Evolutionary conservation across 495 filamentous ascomycete genomes (phyloP).

Genomic region (Neurospora sp.): DNA sequence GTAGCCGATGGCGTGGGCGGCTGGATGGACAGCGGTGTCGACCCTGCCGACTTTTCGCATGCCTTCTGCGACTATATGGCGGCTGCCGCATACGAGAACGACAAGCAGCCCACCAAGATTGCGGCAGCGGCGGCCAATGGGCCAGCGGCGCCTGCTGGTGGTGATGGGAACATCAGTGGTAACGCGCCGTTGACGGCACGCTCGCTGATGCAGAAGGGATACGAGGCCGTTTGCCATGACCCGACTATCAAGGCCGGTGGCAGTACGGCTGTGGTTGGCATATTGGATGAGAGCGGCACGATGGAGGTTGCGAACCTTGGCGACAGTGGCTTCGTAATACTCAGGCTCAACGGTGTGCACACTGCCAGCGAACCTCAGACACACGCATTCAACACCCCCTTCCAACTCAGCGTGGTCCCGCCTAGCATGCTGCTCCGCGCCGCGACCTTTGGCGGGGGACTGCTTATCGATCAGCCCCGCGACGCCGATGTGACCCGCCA

Average conservation of each 20-base stretch:
- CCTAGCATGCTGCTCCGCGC: slow-evolving; percentile 64
- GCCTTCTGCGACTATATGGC: slow-evolving; percentile 91
- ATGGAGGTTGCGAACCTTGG: slow-evolving; percentile 91
- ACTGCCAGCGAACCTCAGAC: slow-evolving; percentile 78
- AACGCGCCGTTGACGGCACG: slow-evolving; percentile 43
- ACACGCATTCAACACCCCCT: slow-evolving; percentile 96
- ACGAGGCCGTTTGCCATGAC: slow-evolving; percentile 68
- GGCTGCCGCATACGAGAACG: slow-evolving; percentile 48
- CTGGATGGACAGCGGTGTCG: slow-evolving; percentile 82
- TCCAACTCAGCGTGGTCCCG: slow-evolving; percentile 84
- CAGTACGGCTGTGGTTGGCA: slow-evolving; percentile 78
- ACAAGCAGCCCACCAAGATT: slow-evolving; percentile 9
- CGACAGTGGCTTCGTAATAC: slow-evolving; percentile 87
- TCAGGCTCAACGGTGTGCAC: slow-evolving; percentile 74
- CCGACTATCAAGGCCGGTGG: slow-evolving; percentile 66
- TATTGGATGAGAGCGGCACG: slow-evolving; percentile 56
- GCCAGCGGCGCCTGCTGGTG: slow-evolving; percentile 9
- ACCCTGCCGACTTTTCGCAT: slow-evolving; percentile 92
- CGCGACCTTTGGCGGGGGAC: slow-evolving; percentile 69
- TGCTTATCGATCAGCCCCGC: slow-evolving; percentile 66
- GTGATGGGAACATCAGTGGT: not conserved
- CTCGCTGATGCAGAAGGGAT: slow-evolving; percentile 70
- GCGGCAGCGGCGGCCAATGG: slow-evolving; percentile 1
- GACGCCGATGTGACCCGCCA: slow-evolving; percentile 75
- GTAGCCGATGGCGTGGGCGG: slow-evolving; percentile 93